Conservation (phyloP, 345 rosid species). For the Camelina sativa region DNA sequence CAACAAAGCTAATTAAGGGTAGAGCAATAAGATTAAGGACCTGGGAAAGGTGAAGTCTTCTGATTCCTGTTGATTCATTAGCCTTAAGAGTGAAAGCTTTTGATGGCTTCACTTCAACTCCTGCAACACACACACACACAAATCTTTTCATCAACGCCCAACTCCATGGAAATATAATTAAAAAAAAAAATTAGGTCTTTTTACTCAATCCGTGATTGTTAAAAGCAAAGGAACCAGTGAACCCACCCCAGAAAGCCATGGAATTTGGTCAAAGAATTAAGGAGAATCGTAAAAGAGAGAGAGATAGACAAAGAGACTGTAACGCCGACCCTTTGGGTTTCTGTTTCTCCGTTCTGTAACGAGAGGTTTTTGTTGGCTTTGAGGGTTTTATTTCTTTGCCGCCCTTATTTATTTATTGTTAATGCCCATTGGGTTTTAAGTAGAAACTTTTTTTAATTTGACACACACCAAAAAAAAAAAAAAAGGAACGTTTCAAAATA, state of each 20-base stretch:
- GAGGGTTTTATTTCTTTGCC: slow-evolving; percentile 31
- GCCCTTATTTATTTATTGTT: not conserved
- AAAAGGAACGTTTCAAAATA: too few species aligned
- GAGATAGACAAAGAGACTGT: not conserved
- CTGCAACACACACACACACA: slow-evolving; percentile 47
- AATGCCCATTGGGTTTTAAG: not conserved
- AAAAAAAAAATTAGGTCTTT: not conserved
- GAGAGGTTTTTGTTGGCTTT: not conserved
- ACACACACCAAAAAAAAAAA: not conserved
- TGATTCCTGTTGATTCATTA: slow-evolving; percentile 21
- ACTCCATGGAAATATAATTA: not conserved
- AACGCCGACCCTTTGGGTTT: slow-evolving; percentile 22
- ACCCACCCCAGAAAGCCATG: slow-evolving; percentile 42
- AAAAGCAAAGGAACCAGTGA: slow-evolving; percentile 1
- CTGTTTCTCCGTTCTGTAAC: slow-evolving; percentile 1
- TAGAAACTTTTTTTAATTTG: not conserved
- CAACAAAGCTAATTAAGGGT: not conserved
- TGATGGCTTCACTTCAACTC: slow-evolving; percentile 70
- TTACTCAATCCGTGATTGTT: not conserved
- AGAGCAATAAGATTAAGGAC: slow-evolving; percentile 27
- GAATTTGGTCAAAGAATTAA: slow-evolving; percentile 2
- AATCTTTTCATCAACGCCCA: slow-evolving; percentile 4
- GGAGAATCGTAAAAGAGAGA: not conserved
- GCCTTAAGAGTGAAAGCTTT: slow-evolving; percentile 55
- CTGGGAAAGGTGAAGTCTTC: slow-evolving; percentile 77